Evolutionary conservation across 106 monocot species (phyloP), one percentile per base, ranked within the genome.

Genomic region (Phalaenopsis equestris): DNA sequence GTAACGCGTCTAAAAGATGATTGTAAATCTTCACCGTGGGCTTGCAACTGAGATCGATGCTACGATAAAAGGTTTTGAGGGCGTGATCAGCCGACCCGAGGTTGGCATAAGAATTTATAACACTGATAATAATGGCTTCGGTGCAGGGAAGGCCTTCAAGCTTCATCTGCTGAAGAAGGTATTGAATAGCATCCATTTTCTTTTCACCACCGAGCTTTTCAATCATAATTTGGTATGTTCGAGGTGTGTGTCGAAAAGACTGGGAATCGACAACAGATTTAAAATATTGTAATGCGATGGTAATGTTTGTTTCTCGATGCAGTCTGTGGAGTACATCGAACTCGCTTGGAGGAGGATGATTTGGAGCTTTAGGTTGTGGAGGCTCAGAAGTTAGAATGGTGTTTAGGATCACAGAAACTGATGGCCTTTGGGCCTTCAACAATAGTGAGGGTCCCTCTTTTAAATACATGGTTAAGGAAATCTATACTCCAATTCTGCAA

Each of bases 1-100:
- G 88, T 68, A 93, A 55, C 18, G 96, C 85, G 80, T 93, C 89
- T 73, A 93, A 74, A 46, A 96, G 85, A 83, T 91, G 88, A 80
- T 96, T 93, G 73, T 96, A 96, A n/a, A 90, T 83, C 77, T 87
- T 89, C 24, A 93, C 88, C 0, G 93, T 88, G 3, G 86, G 86
- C 18, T 23, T 67, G 79, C 85, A 91, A 14, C 93, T 90, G 11
- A 96, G 87, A 67, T 96, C 93, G 19, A 55, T 81, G 30, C 87
- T 86, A 23, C 93, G 84, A 78, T 96, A 94, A 46, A 96, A 96
- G 8, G 87, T 86, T 57, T 94, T 90, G 1, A 96, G 90, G 36
- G 93, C 93, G 68, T 87, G 96, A 4, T 84, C 87, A 16, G 85
- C 47, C 7, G 79, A 83, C 18, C 86, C 86, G 7, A 67, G 49